These are phyloP conservation scores for Gymnopilus junonius DNA, from an alignment of 768 basidiomycete species.

Conservation along the genomic window DNA sequence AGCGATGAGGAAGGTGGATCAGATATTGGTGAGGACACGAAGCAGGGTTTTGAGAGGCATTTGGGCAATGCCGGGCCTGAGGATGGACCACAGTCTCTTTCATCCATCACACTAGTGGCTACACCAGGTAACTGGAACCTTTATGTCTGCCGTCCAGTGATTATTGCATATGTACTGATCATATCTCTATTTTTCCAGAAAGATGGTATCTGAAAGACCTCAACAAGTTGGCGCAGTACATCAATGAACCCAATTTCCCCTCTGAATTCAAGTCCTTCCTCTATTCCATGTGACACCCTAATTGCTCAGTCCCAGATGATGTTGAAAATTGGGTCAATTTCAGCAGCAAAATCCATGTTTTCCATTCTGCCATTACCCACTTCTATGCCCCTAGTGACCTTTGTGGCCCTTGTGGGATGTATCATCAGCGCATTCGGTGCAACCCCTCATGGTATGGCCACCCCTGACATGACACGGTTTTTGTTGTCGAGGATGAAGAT, in stretches of 20 bases:
- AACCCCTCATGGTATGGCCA: slow-evolving; percentile 26
- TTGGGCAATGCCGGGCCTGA: slow-evolving; percentile 10
- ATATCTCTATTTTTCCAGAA: slow-evolving; percentile 5
- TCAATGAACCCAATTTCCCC: slow-evolving; percentile 16
- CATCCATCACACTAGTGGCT: slow-evolving; percentile 7
- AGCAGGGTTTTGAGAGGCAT: too few species aligned
- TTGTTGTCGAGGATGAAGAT: background rate
- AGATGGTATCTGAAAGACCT: slow-evolving; percentile 22
- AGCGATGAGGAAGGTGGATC: background rate
- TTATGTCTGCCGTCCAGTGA: background rate
- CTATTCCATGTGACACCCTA: slow-evolving; percentile 14
- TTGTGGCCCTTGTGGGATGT: slow-evolving; percentile 31
- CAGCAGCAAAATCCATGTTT: slow-evolving; percentile 23
- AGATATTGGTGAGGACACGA: background rate
- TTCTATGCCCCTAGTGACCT: slow-evolving; percentile 35
- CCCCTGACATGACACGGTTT: background rate
- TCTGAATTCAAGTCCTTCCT: slow-evolving; percentile 16
- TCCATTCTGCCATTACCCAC: slow-evolving; percentile 28
- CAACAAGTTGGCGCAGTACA: slow-evolving; percentile 12
- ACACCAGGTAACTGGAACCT: background rate
- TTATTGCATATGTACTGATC: too few species aligned
- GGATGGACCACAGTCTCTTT: slow-evolving; percentile 6
- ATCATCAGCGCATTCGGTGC: slow-evolving; percentile 29
- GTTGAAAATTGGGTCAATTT: slow-evolving; percentile 17
- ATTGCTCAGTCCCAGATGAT: background rate